Evolutionary conservation across 1,284 basidiomycete genomes (phyloP).

Genomic region (Marasmius sp.): DNA sequence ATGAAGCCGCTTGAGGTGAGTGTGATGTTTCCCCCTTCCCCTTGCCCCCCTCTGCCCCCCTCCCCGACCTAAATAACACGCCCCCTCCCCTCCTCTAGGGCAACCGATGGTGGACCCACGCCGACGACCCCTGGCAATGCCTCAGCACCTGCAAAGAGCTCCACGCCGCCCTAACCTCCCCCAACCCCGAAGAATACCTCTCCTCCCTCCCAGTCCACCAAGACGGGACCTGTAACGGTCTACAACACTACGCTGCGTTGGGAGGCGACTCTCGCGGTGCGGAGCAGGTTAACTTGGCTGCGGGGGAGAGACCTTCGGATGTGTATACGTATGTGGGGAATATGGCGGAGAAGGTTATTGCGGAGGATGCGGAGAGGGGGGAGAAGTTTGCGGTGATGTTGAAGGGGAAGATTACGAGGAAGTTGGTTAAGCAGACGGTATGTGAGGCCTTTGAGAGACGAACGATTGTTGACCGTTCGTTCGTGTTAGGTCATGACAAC

Average conservation of each 20-base stretch:
- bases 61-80: too few relatives aligned
- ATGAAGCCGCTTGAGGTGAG: slow-evolving; percentile 79
- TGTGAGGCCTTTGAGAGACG: slow-evolving; percentile 20
- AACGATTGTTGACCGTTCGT: neutral
- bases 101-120: slow-evolving; percentile 84
- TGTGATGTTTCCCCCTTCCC: too few relatives aligned
- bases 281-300: slow-evolving; percentile 89
- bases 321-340: slow-evolving; percentile 95
- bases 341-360: slow-evolving; percentile 63
- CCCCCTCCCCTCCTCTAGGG: too few relatives aligned
- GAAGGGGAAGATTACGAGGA: slow-evolving; percentile 82
- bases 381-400: slow-evolving; percentile 64
- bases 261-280: slow-evolving; percentile 93
- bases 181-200: slow-evolving; percentile 70
- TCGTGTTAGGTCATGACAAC: slow-evolving; percentile 90
- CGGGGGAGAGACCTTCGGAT: slow-evolving; percentile 88
- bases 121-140: slow-evolving; percentile 98
- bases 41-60: too few relatives aligned
- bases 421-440: slow-evolving; percentile 98
- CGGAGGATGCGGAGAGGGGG: slow-evolving; percentile 48
- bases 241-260: slow-evolving; percentile 98
- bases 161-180: slow-evolving; percentile 71
- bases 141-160: slow-evolving; percentile 92
- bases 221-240: slow-evolving; percentile 97
- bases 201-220: slow-evolving; percentile 93